Base-by-base conservation (phyloP, 331 rosid genomes). In the Dryas integrifolia region DNA sequence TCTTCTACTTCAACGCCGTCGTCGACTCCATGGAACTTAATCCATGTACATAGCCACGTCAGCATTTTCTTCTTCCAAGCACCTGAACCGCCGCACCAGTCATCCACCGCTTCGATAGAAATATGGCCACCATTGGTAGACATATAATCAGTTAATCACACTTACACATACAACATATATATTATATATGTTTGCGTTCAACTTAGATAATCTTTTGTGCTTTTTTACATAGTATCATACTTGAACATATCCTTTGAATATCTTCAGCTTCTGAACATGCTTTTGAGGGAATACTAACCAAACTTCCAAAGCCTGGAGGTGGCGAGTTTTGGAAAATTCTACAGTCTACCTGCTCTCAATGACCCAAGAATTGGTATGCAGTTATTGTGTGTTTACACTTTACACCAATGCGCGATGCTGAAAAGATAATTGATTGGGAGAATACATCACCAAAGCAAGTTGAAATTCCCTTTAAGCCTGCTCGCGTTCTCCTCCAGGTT, bases 361-460 rank as follows among this genome's bases (percentile, higher is more conserved):
- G 86, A 83, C 79, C 71, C 82, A 13, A 72, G 76, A 72, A 83
- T 72, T 41, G 77, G 80, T 58, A 66, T 45, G 66, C 1, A 56
- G 39, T 4, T 59, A 5, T 59, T 4, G 9, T 26, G 44, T 59
- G 13, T 11, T 59, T 35, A 57, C 21, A 21, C 21, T 21, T 21
- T 21, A 21, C 21, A 21, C 21, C 21, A 21, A 21, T 21, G 21
- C 21, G 21, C 26, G 77, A 82, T 59, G 69, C 65, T 40, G 86
- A 78, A 70, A 78, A 78, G 65, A 82, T 81, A 30, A 58, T 67
- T 65, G 79, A 81, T 76, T 81, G 81, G 85, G 76, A 76, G 64
- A 81, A 72, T 40, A 63, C 77, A 56, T 75, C 75, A n/a, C 72
- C 65, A 12, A 82, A 78, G 59, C 83, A 82, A 67, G 69, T 82